A percentile compares a stretch with the other conserved stretches of the same genome.
These are phyloP conservation scores for Micractinium sp. DNA, from an alignment of 139 green algal species.

Conservation along the genomic window DNA sequence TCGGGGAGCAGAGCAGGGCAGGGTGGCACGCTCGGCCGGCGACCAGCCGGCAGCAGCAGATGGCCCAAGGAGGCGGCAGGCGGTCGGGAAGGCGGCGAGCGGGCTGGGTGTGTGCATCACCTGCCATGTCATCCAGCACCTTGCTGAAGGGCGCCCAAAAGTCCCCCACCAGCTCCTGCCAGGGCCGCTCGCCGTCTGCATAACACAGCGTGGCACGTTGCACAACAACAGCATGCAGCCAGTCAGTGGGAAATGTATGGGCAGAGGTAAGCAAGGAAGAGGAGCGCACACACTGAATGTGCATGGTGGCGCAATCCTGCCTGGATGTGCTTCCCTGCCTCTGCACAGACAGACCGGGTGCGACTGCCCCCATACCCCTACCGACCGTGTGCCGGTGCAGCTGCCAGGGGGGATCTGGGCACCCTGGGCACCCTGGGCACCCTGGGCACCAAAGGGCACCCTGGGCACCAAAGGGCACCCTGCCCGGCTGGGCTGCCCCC, in stretches of 20 bases:
- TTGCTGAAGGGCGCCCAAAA: slow-evolving; percentile 77
- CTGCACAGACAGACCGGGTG: too few relatives aligned
- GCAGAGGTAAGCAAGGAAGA: too few relatives aligned
- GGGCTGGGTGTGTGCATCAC: not conserved
- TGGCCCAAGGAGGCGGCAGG: not conserved
- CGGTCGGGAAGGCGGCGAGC: too few relatives aligned
- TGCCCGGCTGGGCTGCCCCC: not conserved
- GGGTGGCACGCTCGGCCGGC: not conserved
- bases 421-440: too few relatives aligned
- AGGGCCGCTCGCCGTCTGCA: slow-evolving; percentile 54
- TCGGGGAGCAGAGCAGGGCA: not conserved
- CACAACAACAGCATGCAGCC: too few relatives aligned
- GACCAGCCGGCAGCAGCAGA: too few relatives aligned
- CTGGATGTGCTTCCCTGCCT: too few relatives aligned
- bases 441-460: too few relatives aligned
- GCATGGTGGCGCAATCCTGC: not conserved
- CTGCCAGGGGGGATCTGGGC: too few relatives aligned
- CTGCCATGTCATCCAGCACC: slow-evolving; percentile 32
- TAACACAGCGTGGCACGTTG: not conserved
- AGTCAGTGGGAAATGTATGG: too few relatives aligned
- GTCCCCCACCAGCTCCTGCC: slow-evolving; percentile 60
- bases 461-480: not conserved
- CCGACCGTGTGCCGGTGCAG: too few relatives aligned
- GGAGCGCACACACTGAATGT: not conserved
- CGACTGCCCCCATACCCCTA: too few relatives aligned